Evolutionary conservation across 129 eudicot species (phyloP), one percentile per base, ranked within the genome.

Genomic region (Flaveria brownii): DNA sequence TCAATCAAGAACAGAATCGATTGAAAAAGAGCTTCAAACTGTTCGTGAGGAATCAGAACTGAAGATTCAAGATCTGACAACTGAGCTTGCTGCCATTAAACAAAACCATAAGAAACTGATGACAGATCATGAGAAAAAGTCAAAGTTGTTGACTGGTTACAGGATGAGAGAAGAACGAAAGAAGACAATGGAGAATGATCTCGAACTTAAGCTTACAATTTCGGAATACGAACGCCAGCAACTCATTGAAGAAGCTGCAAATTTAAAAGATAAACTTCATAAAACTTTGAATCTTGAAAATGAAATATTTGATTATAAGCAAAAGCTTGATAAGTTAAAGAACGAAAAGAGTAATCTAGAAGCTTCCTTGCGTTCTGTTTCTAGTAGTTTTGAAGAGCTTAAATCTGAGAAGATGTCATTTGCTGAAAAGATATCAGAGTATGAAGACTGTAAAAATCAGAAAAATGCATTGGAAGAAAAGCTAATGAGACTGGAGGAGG

Each of bases 141-240:
- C 83, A 62, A 91, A 85, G 77, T 62, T 73, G 66, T 47, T 88
- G 81, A 65, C 65, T 25, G 87, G 79, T 81, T 82, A 84, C 77
- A 85, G 86, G 75, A 76, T 47, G 62, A 85, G 87, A 57, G 92
- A 89, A 85, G 96, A 89, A 54, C 84, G 89, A 52, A 71, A 85
- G 25, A 89, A 82, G 87, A 87, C 86, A 17, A 75, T 81, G 14
- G 76, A 85, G 51, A 92, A 85, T 68, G 92, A 87, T 73, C 91
- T 89, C 45, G 97, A 89, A 63, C 76, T 89, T 63, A 89, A 92
- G 78, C 85, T 87, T 74, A 92, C 96, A 1, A 82, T 92, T 39
- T 89, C 96, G 3, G 91, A 89, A 75, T 87, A 89, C 16, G 92
- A 89, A 63, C 87, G 88, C 13, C 84, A 85, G 74, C 90, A 87